Base-by-base conservation (phyloP, 202 grass and related monocot species). In the Setaria viridis region DNA sequence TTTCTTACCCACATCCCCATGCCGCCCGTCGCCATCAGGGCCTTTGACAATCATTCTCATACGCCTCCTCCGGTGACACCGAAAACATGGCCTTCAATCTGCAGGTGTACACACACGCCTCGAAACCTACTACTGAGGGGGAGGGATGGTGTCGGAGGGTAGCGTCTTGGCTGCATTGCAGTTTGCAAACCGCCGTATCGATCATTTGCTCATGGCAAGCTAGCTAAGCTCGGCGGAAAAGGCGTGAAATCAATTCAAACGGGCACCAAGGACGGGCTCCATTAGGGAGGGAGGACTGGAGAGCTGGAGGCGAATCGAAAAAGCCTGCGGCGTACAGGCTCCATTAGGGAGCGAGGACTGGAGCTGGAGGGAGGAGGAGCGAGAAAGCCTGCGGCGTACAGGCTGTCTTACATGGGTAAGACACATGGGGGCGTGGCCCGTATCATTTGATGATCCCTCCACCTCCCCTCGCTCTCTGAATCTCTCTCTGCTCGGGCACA, bases 391-490 rank as follows among this genome's bases (percentile, higher is more conserved):
- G 86, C 33, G 33, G 59, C 14, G 41, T 55, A 77, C 86, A 83
- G 72, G 64, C 65, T 78, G 86, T 71, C 63, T 43, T 62, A 46
- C 74, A 65, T 79, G 29, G 78, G 70, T 81, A 67, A n/a, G 42
- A 87, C 84, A 74, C 77, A 74, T 35, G 58, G 77, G 78, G 83
- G 78, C 48, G 78, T 75, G 69, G 78, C 48, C 74, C 80, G 80
- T 88, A 84, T 78, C 64, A 88, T 54, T 71, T 82, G 42, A 48
- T 53, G 70, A 74, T 74, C 70, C 21, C 35, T 7, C 30, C 3
- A 21, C 39, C 4, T 17, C 2, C 54, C 25, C 39, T 45, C 3
- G 48, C 14, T 6, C 51, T 79, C 76, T 63, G 67, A 68, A 51
- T n/a, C 48, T 16, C 35, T 41, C 30, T 62, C 72, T 53, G 42